phyloP scores from a whole-genome alignment of 164 flowering plant species.

The Vitis cinerea region DNA sequence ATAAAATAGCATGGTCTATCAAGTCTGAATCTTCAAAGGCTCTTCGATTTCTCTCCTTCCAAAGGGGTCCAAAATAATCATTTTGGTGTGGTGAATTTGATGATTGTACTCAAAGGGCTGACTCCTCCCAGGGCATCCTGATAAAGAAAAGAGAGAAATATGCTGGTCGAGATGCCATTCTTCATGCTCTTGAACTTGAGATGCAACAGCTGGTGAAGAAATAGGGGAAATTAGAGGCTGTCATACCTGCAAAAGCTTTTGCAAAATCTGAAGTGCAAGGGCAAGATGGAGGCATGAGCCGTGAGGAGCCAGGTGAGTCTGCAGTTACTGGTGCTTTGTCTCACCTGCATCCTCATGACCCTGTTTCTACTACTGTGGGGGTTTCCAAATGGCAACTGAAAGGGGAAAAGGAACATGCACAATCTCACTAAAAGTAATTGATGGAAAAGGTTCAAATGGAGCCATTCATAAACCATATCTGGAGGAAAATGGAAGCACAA shows the following conservation, averaged over 20 bases:
- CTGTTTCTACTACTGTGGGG: conserved; percentile 36
- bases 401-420: conserved; percentile 79
- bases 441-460: conserved; percentile 26
- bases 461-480: conserved; percentile 21
- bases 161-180: too few relatives aligned
- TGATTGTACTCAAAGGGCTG: too few relatives aligned
- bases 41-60: too few relatives aligned
- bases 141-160: too few relatives aligned
- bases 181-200: too few relatives aligned
- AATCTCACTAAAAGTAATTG: conserved; percentile 41
- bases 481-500: conserved; percentile 27
- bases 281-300: conserved; percentile 44
- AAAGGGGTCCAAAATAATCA: too few relatives aligned
- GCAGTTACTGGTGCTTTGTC: conserved; percentile 37
- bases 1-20: too few relatives aligned
- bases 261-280: conserved; percentile 32
- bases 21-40: too few relatives aligned
- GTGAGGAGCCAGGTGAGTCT: conserved; percentile 55
- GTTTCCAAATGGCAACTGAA: conserved; percentile 89
- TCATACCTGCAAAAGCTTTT: conserved; percentile 20
- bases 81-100: too few relatives aligned
- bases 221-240: conserved; percentile 34
- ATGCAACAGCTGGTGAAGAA: too few relatives aligned
- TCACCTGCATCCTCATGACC: conserved; percentile 39
- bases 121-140: too few relatives aligned